Evolutionary conservation across 1,284 basidiomycete species (phyloP).

Genomic region (Puccinia novopanici): DNA sequence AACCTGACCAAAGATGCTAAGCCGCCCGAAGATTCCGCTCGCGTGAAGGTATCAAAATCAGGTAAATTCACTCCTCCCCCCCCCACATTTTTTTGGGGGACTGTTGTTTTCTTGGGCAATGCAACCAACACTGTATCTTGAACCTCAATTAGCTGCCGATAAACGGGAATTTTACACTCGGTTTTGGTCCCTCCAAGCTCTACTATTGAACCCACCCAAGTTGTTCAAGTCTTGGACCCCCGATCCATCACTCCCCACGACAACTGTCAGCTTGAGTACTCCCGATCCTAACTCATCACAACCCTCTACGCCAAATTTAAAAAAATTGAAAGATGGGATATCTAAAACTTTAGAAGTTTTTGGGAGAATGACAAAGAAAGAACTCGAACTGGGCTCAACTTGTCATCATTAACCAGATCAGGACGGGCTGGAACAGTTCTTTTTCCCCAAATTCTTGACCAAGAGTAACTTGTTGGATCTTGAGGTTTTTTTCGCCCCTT

Average conservation of each 20-base stretch:
- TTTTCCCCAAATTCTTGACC: constrained; percentile 87
- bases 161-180: constrained; percentile 73
- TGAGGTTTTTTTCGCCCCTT: constrained; percentile 65
- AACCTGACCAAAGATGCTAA: constrained; percentile 58
- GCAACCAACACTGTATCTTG: neutral
- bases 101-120: constrained; percentile 12
- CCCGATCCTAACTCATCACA: constrained; percentile 66
- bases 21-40: constrained; percentile 24
- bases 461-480: constrained; percentile 80
- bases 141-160: constrained; percentile 16
- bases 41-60: constrained; percentile 34
- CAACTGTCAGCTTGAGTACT: constrained; percentile 24
- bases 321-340: constrained; percentile 70
- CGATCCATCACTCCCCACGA: constrained; percentile 43
- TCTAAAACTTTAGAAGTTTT: constrained; percentile 73
- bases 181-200: constrained; percentile 76
- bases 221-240: constrained; percentile 53
- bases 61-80: no score
- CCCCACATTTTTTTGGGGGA: no score
- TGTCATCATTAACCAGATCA: constrained; percentile 69
- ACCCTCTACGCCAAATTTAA: constrained; percentile 57
- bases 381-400: constrained; percentile 60
- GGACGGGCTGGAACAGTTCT: constrained; percentile 68
- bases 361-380: constrained; percentile 78
- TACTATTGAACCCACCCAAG: constrained; percentile 56